Percentiles rank a stretch among this genome's conserved stretches.
phyloP scores from a whole-genome alignment of 2,329 filamentous ascomycete genomes.

The Fusarium sp. region DNA sequence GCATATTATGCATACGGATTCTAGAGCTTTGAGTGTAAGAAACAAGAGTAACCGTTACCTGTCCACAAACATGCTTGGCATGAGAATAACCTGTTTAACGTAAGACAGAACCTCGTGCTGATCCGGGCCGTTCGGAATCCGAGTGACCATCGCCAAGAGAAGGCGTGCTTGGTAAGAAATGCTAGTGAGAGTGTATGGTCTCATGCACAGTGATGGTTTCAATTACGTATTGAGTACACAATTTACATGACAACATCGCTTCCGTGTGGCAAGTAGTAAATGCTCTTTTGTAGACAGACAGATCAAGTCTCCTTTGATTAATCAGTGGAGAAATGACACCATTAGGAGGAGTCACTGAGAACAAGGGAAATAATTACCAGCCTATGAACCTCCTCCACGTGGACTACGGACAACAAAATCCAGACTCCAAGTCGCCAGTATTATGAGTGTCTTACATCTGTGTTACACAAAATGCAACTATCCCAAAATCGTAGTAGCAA shows the following conservation, averaged over 20 bases:
- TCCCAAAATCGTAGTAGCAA: not conserved
- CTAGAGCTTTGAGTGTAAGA: too few species aligned
- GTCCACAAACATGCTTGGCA: not conserved
- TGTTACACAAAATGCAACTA: not conserved
- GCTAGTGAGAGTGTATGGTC: not conserved
- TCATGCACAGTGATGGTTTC: not conserved
- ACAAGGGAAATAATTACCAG: too few species aligned
- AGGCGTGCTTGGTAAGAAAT: not conserved
- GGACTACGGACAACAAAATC: not conserved
- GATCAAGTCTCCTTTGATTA: too few species aligned
- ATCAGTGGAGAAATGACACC: too few species aligned
- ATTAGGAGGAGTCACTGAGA: too few species aligned
- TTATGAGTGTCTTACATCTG: not conserved
- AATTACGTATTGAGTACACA: not conserved
- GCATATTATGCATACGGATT: too few species aligned
- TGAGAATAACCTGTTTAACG: not conserved
- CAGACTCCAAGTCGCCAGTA: not conserved
- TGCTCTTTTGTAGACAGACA: too few species aligned
- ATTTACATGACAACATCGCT: too few species aligned
- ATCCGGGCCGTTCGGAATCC: conserved; percentile 19
- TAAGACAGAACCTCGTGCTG: not conserved
- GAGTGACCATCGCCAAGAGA: not conserved
- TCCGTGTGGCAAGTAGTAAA: not conserved
- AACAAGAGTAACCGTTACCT: not conserved
- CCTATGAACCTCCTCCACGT: not conserved